A percentile compares a stretch with the other conserved stretches of the same genome.
phyloP scores from a whole-genome alignment of 257 asterid genomes.

The Eustoma russellianum region DNA sequence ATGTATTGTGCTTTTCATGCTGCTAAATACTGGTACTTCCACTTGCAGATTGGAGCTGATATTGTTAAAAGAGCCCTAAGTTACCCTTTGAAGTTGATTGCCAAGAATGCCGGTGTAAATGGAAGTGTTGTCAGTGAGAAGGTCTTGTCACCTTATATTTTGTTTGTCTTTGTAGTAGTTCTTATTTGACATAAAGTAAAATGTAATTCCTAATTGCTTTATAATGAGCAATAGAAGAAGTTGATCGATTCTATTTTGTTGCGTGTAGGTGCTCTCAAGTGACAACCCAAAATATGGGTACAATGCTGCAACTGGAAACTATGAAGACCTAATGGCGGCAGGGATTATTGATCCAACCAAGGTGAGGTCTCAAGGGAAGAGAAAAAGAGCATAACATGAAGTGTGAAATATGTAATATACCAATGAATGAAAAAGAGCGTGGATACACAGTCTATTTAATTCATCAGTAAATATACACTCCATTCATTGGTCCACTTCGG shows the following conservation, averaged over 20 bases:
- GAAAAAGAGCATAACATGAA: not conserved
- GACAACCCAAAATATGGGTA: constrained; percentile 72
- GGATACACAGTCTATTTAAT: too few relatives aligned
- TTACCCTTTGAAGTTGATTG: constrained; percentile 93
- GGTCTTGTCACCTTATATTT: constrained; percentile 21
- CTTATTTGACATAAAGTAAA: not conserved
- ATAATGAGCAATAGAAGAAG: not conserved
- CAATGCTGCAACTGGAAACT: constrained; percentile 91
- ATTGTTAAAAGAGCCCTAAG: constrained; percentile 92
- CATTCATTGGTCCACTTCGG: too few relatives aligned
- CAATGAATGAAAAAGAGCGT: too few relatives aligned
- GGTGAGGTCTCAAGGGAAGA: constrained; percentile 24
- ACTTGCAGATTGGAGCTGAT: constrained; percentile 88
- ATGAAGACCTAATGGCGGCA: constrained; percentile 95
- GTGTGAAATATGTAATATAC: too few relatives aligned
- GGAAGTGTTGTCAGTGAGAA: constrained; percentile 98
- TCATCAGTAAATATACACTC: too few relatives aligned
- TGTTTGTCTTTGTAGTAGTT: too few relatives aligned
- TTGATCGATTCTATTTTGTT: not conserved
- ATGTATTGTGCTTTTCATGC: not conserved
- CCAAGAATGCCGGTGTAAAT: constrained; percentile 95
- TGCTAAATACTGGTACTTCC: not conserved
- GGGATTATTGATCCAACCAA: constrained; percentile 97
- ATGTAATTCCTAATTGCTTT: not conserved
- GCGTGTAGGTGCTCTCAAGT: constrained; percentile 70